A percentile compares a stretch with the other conserved stretches of the same genome.
Evolutionary conservation across 306 rosid species (phyloP).

Genomic region (Pachyrhizus erosus): DNA sequence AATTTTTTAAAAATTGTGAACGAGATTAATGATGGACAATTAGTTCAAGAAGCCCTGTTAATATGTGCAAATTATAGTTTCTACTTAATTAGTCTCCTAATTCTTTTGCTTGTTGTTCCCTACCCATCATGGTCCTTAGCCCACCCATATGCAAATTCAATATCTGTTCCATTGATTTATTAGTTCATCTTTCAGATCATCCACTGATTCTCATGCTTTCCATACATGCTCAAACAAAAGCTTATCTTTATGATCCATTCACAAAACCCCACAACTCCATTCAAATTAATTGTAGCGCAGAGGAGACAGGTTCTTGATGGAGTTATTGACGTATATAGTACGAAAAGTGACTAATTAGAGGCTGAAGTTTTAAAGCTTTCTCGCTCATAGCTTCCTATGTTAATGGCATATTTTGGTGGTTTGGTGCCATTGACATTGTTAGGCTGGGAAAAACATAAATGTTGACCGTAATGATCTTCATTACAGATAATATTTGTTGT

Average conservation of each 20-base stretch:
- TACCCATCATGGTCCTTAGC: too few relatives aligned
- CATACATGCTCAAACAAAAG: background rate
- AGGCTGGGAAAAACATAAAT: background rate
- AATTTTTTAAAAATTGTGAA: too few relatives aligned
- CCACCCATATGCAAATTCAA: background rate
- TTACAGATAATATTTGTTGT: background rate
- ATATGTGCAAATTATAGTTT: background rate
- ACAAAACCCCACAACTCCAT: background rate
- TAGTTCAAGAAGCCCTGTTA: too few relatives aligned
- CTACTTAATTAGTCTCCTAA: background rate
- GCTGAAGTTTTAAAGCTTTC: background rate
- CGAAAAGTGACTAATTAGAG: background rate
- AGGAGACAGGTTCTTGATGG: background rate
- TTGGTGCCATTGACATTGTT: background rate
- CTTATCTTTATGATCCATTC: background rate
- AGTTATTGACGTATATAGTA: background rate
- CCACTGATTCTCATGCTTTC: background rate
- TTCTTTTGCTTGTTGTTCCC: background rate
- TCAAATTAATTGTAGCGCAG: background rate
- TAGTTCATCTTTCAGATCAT: conserved; percentile 1
- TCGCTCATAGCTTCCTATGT: background rate
- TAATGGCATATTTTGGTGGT: background rate
- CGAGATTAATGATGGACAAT: too few relatives aligned
- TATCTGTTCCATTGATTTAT: background rate
- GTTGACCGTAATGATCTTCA: background rate